Evolutionary conservation across 345 rosid genomes (phyloP).

Genomic region (Passiflora organensis): DNA sequence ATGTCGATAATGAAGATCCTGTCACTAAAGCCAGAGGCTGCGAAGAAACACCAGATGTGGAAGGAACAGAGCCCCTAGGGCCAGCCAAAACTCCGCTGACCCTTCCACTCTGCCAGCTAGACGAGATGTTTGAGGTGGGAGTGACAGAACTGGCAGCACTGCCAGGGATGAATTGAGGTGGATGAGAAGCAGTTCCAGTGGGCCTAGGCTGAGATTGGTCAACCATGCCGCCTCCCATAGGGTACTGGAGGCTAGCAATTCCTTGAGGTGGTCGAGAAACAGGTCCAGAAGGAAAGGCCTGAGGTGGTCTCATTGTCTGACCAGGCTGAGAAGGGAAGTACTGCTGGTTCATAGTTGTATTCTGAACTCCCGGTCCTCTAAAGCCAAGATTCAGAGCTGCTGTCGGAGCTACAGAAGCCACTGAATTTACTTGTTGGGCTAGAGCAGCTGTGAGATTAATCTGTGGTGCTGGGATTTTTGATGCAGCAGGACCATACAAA

Average conservation of each 20-base stretch:
- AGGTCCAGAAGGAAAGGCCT: constrained; percentile 45
- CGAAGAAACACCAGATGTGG: constrained; percentile 33
- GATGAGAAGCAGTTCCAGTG: constrained; percentile 30
- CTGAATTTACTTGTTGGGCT: constrained; percentile 37
- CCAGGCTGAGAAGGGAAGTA: constrained; percentile 53
- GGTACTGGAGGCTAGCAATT: constrained; percentile 35
- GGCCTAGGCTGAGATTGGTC: constrained; percentile 43
- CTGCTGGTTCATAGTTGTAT: constrained; percentile 39
- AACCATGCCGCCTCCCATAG: constrained; percentile 41
- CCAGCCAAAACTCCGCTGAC: constrained; percentile 39
- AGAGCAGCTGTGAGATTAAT: constrained; percentile 63
- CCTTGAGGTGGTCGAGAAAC: constrained; percentile 45
- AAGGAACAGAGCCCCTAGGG: constrained; percentile 33
- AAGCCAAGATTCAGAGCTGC: constrained; percentile 45
- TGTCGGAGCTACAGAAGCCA: constrained; percentile 32
- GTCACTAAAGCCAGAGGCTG: constrained; percentile 39
- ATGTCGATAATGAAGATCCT: constrained; percentile 26
- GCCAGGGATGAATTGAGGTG: constrained; percentile 38
- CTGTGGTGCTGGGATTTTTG: constrained; percentile 87
- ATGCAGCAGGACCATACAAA: constrained; percentile 86
- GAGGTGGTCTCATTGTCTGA: constrained; percentile 47
- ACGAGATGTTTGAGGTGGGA: constrained; percentile 38
- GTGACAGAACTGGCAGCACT: constrained; percentile 34
- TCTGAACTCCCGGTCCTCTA: constrained; percentile 59
- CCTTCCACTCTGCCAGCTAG: constrained; percentile 54